A percentile compares a stretch with the other conserved stretches of the same genome.
Evolutionary conservation across 495 filamentous ascomycete genomes (phyloP).

Genomic region (Neurospora intermedia): DNA sequence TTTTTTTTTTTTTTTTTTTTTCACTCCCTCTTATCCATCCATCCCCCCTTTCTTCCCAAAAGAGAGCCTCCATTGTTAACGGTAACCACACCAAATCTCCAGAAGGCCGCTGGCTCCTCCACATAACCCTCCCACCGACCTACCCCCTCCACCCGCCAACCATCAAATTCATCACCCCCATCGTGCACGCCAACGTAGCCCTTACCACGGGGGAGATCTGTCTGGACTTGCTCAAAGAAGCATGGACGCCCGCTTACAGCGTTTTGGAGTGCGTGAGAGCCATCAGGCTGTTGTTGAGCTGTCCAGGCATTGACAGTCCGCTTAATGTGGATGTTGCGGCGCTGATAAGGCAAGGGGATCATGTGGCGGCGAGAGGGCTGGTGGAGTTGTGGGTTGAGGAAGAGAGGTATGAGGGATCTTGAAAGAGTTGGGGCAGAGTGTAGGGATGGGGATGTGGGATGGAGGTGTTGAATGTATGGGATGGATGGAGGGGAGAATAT

Average conservation of each 20-base stretch:
- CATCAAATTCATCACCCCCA: constrained; percentile 66
- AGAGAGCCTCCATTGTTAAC: too few relatives aligned
- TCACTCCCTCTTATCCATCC: neutral
- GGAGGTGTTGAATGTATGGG: too few relatives aligned
- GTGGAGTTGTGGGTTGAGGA: constrained; percentile 67
- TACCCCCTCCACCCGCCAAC: constrained; percentile 72
- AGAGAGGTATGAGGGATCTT: constrained; percentile 37
- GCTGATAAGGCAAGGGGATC: constrained; percentile 65
- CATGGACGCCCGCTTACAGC: constrained; percentile 80
- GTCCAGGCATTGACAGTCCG: constrained; percentile 71
- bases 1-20: too few relatives aligned
- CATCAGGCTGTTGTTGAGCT: constrained; percentile 64
- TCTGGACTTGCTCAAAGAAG: constrained; percentile 70
- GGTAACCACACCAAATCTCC: neutral
- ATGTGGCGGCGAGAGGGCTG: constrained; percentile 63
- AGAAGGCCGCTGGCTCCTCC: constrained; percentile 79
- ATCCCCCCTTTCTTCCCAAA: neutral
- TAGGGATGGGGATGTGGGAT: too few relatives aligned
- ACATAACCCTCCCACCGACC: constrained; percentile 60
- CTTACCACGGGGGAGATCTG: constrained; percentile 86
- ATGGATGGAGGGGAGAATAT: neutral
- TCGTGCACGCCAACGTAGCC: constrained; percentile 79
- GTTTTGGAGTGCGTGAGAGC: constrained; percentile 65
- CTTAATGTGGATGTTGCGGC: constrained; percentile 83
- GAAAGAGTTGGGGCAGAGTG: too few relatives aligned